Conservation (phyloP, 805 yeast species). For the Pichia insulana region DNA sequence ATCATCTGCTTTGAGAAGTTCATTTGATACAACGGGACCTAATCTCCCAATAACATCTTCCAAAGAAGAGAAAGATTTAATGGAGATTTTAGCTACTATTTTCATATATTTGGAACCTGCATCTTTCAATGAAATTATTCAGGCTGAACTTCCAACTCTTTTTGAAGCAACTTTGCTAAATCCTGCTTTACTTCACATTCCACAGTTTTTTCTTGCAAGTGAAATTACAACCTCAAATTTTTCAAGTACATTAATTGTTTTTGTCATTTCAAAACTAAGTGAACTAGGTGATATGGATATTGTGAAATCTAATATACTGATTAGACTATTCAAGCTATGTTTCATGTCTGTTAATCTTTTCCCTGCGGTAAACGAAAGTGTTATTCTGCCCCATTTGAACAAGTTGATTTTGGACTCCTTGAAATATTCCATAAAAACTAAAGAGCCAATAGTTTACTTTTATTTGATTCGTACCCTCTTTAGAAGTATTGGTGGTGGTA, state of each 20-base stretch:
- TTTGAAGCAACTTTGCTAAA: constrained; percentile 74
- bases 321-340: constrained; percentile 81
- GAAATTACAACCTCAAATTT: constrained; percentile 92
- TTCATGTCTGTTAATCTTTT: constrained; percentile 93
- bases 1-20: constrained; percentile 25
- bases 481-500: constrained; percentile 93
- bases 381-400: constrained; percentile 80
- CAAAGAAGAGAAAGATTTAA: constrained; percentile 87
- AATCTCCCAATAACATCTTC: constrained; percentile 78
- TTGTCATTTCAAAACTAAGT: constrained; percentile 61
- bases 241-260: constrained; percentile 72
- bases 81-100: constrained; percentile 92
- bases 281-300: constrained; percentile 77
- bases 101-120: constrained; percentile 93
- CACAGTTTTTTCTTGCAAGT: constrained; percentile 88
- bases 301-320: constrained; percentile 68
- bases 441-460: constrained; percentile 86
- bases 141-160: constrained; percentile 66
- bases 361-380: constrained; percentile 80
- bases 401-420: constrained; percentile 74
- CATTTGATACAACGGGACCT: constrained; percentile 68
- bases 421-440: constrained; percentile 71
- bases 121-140: constrained; percentile 87
- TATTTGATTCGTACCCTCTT: constrained; percentile 81
- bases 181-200: constrained; percentile 80